phyloP scores from a whole-genome alignment of 1,284 basidiomycete species.

The Omphalotus olearius region DNA sequence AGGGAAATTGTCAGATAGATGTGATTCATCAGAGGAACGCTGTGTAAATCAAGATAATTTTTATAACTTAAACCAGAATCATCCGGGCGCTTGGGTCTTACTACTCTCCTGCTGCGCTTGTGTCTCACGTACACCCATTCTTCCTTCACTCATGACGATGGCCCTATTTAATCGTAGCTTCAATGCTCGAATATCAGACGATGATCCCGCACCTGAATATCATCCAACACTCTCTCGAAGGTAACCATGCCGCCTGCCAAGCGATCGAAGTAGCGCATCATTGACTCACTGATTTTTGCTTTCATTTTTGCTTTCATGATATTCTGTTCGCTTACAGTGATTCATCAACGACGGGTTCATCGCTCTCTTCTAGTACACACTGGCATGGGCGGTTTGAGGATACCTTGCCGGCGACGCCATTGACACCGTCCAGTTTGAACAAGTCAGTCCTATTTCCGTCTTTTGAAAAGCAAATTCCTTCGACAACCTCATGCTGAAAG shows the following conservation, averaged over 20 bases:
- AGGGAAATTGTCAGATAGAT: neutral
- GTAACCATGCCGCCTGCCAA: conserved; percentile 17
- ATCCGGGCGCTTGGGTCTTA: too few relatives aligned
- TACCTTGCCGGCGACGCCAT: neutral
- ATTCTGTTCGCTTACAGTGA: neutral
- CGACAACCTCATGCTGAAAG: neutral
- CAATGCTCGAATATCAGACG: conserved; percentile 8
- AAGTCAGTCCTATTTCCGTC: conserved; percentile 2
- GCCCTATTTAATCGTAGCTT: neutral
- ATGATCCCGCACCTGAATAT: conserved; percentile 39
- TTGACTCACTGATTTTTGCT: conserved; percentile 6
- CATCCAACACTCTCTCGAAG: conserved; percentile 35
- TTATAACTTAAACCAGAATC: too few relatives aligned
- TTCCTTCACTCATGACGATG: neutral
- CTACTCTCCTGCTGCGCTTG: too few relatives aligned
- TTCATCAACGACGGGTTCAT: conserved; percentile 5
- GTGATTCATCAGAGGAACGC: too few relatives aligned
- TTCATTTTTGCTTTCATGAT: neutral
- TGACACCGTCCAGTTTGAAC: neutral
- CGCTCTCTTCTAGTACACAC: neutral
- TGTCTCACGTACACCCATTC: neutral
- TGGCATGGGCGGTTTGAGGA: neutral
- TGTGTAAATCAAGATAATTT: too few relatives aligned
- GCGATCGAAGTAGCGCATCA: too few relatives aligned
- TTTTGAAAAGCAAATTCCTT: neutral